phyloP scores from a whole-genome alignment of 306 rosid genomes.

The Medicago arabica region DNA sequence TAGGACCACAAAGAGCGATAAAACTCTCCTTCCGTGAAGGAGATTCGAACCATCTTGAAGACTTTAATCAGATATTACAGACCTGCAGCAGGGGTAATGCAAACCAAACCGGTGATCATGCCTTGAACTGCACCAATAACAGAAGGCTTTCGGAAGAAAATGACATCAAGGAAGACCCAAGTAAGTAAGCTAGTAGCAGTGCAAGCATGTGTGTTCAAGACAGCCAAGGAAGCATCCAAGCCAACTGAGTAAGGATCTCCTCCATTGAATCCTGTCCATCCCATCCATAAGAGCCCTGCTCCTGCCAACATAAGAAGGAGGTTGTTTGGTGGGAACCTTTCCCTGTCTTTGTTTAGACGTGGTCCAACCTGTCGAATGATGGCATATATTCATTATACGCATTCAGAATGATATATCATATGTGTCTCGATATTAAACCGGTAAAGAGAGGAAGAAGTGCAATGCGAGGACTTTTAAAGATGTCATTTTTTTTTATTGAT shows the following conservation, averaged over 20 bases:
- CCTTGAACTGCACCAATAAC: constrained; percentile 66
- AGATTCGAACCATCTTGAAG: not conserved
- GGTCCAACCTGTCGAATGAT: constrained; percentile 54
- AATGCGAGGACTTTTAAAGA: not conserved
- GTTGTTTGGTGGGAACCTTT: constrained; percentile 63
- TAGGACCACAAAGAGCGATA: not conserved
- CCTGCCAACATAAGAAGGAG: constrained; percentile 54
- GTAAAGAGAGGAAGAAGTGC: not conserved
- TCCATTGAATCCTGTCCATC: constrained; percentile 66
- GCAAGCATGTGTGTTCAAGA: constrained; percentile 57
- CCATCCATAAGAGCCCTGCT: constrained; percentile 59
- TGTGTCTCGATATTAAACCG: not conserved
- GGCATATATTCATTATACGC: not conserved
- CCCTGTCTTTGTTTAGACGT: constrained; percentile 59
- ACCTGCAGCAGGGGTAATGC: constrained; percentile 67
- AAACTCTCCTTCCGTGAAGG: not conserved
- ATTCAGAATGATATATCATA: too few species aligned
- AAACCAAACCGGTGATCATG: constrained; percentile 64
- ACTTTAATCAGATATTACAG: not conserved
- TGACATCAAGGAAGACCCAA: constrained; percentile 60
- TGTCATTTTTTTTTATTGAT: too few species aligned
- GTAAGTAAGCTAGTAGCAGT: constrained; percentile 63
- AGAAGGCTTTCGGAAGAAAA: constrained; percentile 54
- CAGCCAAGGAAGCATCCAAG: constrained; percentile 53
- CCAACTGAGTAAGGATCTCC: constrained; percentile 54